A percentile compares a stretch with the other conserved stretches of the same genome.
Conservation (phyloP, 2,329 filamentous ascomycete genomes). For the Phaeoacremonium minimum region DNA sequence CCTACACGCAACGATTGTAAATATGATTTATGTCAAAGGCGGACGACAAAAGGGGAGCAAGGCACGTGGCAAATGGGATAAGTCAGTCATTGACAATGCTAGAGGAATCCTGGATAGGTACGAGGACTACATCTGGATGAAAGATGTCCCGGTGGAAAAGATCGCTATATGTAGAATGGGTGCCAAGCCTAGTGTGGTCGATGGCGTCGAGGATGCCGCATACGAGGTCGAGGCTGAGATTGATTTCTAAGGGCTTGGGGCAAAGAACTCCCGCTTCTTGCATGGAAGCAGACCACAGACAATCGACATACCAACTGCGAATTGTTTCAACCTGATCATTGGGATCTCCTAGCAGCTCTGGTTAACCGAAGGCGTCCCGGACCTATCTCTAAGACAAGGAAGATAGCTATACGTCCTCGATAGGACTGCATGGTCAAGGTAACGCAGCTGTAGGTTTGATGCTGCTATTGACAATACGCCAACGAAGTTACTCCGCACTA, state of each 20-base stretch:
- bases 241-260: slow-evolving; percentile 23
- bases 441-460: too few relatives aligned
- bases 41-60: slow-evolving; percentile 17
- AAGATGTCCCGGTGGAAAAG: slow-evolving; percentile 60
- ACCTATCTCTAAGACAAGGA: too few relatives aligned
- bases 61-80: slow-evolving; percentile 16
- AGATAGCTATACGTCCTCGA: too few relatives aligned
- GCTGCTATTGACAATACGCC: too few relatives aligned
- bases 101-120: slow-evolving; percentile 54
- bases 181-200: slow-evolving; percentile 58
- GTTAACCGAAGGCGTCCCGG: too few relatives aligned
- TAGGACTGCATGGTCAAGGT: too few relatives aligned
- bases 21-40: slow-evolving; percentile 71
- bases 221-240: slow-evolving; percentile 52
- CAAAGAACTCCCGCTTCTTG: neutral
- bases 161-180: slow-evolving; percentile 87
- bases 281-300: too few relatives aligned
- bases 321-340: too few relatives aligned
- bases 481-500: too few relatives aligned
- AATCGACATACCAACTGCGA: too few relatives aligned
- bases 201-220: slow-evolving; percentile 40
- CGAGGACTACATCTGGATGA: slow-evolving; percentile 66
- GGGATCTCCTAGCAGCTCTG: too few relatives aligned
- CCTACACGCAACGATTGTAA: slow-evolving; percentile 81
- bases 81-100: slow-evolving; percentile 48